These are phyloP conservation scores for Dipteronia dyeriana DNA, from an alignment of 345 rosid genomes.

Conservation along the genomic window DNA sequence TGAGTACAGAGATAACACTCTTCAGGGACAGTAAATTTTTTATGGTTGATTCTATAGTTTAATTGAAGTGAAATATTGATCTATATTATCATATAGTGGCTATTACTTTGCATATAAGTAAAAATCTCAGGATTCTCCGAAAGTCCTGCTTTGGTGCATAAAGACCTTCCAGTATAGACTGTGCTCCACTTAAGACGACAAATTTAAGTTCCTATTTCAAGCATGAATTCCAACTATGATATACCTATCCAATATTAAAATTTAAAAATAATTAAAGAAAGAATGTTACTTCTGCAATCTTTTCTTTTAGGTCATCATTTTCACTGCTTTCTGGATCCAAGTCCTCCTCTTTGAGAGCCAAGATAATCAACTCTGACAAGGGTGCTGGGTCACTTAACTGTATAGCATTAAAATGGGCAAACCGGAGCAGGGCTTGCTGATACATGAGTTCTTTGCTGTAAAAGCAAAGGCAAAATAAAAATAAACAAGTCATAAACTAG, in stretches of 20 bases:
- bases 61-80: background rate
- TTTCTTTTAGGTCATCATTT: constrained; percentile 72
- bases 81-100: background rate
- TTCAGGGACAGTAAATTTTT: background rate
- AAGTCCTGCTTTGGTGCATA: background rate
- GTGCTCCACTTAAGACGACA: background rate
- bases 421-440: constrained; percentile 86
- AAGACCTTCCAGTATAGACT: background rate
- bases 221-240: background rate
- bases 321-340: constrained; percentile 54
- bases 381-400: constrained; percentile 88
- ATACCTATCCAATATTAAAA: background rate
- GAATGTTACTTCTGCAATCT: constrained; percentile 76
- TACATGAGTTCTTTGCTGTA: constrained; percentile 97
- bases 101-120: background rate
- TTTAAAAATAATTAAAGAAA: constrained; percentile 6
- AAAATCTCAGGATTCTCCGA: background rate
- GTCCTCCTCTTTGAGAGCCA: constrained; percentile 94
- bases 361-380: constrained; percentile 60
- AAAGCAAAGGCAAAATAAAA: constrained; percentile 21
- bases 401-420: constrained; percentile 86
- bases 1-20: background rate
- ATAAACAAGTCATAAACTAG: background rate
- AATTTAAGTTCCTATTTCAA: background rate
- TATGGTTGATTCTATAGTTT: background rate